These are phyloP conservation scores for Phaeosphaeriaceae sp. DNA, from an alignment of 2,329 filamentous ascomycete genomes.

Conservation along the genomic window DNA sequence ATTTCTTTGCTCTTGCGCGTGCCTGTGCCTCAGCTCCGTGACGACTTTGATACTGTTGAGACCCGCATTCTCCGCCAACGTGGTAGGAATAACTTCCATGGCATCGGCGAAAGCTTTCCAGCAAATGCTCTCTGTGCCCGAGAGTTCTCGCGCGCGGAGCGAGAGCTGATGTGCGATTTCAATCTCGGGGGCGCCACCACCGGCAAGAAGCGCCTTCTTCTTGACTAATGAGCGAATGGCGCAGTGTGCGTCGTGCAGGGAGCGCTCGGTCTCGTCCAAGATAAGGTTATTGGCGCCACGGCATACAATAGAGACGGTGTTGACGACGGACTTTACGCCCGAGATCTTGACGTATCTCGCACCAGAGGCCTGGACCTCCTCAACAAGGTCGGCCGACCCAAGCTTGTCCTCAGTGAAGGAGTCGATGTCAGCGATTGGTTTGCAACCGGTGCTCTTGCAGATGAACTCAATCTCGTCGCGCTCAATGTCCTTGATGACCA, in stretches of 20 bases:
- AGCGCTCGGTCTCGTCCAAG: conserved; percentile 95
- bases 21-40: conserved; percentile 90
- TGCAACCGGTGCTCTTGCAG: conserved; percentile 98
- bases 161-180: conserved; percentile 90
- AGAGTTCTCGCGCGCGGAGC: conserved; percentile 80
- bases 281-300: conserved; percentile 94
- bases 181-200: conserved; percentile 94
- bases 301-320: conserved; percentile 93
- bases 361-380: conserved; percentile 87
- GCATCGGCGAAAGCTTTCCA: conserved; percentile 99
- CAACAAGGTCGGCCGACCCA: conserved; percentile 88
- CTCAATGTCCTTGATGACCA: conserved; percentile 97
- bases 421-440: conserved; percentile 97
- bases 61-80: conserved; percentile 94
- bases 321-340: conserved; percentile 80
- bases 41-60: conserved; percentile 99
- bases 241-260: conserved; percentile 95
- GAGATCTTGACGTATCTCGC: conserved; percentile 95
- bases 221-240: conserved; percentile 97
- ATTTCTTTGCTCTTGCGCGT: conserved; percentile 93
- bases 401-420: conserved; percentile 99
- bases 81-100: conserved; percentile 96
- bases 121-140: conserved; percentile 95
- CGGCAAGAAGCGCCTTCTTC: conserved; percentile 98
- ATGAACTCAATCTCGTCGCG: conserved; percentile 99